Conservation (phyloP, 139 green algal genomes). For the Yamagishiella unicocca region DNA sequence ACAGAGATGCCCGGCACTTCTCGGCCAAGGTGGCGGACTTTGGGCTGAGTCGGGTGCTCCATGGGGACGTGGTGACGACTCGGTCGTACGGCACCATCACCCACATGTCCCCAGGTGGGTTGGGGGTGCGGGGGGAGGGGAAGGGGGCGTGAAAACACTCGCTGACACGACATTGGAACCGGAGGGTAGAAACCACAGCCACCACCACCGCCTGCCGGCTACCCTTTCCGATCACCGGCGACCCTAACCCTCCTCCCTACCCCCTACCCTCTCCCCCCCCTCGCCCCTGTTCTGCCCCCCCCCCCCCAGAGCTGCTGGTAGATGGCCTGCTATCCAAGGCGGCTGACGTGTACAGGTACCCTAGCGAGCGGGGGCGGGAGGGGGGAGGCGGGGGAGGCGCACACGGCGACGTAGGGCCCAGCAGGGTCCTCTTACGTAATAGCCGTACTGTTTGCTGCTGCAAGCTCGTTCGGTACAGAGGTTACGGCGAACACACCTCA, state of each 20-base stretch:
- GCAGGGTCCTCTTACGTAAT: too few species aligned
- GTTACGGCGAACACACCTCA: too few species aligned
- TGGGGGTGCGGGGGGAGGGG: background rate
- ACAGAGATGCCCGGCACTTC: conserved; percentile 64
- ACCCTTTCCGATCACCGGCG: too few species aligned
- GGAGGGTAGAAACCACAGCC: too few species aligned
- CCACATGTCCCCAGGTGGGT: conserved; percentile 65
- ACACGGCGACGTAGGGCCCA: too few species aligned
- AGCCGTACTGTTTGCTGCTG: too few species aligned
- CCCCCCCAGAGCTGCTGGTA: conserved; percentile 73
- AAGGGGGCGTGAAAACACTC: background rate
- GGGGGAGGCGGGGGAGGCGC: too few species aligned
- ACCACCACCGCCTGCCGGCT: too few species aligned
- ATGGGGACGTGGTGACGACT: conserved; percentile 55
- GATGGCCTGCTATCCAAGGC: conserved; percentile 59
- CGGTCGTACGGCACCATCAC: conserved; percentile 70
- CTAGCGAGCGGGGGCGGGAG: background rate
- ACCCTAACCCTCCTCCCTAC: background rate
- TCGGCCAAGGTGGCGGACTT: conserved; percentile 78
- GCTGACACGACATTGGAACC: too few species aligned
- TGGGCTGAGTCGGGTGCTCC: conserved; percentile 67
- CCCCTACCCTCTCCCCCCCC: background rate
- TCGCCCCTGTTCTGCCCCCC: background rate
- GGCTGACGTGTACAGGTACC: conserved; percentile 55
- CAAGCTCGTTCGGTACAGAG: too few species aligned